phyloP scores from a whole-genome alignment of 768 basidiomycete species.

The Psilocybe cubensis region DNA sequence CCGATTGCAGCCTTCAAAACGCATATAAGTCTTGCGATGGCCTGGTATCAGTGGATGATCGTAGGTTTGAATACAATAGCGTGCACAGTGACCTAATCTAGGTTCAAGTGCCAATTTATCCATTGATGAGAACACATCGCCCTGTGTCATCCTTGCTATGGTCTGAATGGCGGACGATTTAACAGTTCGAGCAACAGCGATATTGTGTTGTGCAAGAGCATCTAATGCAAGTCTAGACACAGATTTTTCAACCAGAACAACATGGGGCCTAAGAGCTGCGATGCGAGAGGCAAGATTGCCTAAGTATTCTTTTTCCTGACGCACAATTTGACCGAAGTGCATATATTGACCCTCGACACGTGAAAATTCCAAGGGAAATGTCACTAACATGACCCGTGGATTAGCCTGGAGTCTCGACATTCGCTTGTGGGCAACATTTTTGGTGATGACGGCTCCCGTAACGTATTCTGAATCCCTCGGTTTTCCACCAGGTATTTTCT shows the following conservation, averaged over 20 bases:
- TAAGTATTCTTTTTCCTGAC: constrained; percentile 93
- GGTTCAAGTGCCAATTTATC: constrained; percentile 92
- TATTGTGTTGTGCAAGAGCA: constrained; percentile 79
- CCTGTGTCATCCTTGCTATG: constrained; percentile 93
- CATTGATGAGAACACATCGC: constrained; percentile 94
- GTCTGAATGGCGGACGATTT: constrained; percentile 87
- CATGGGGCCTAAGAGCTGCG: constrained; percentile 87
- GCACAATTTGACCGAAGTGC: constrained; percentile 87
- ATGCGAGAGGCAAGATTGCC: constrained; percentile 87
- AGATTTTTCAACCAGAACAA: constrained; percentile 89
- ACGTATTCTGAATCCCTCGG: constrained; percentile 96
- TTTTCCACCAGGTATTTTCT: constrained; percentile 94
- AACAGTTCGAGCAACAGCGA: constrained; percentile 89
- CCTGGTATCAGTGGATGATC: constrained; percentile 96
- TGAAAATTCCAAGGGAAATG: constrained; percentile 93
- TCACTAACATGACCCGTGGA: constrained; percentile 95
- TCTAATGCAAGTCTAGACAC: constrained; percentile 92
- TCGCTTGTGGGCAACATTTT: constrained; percentile 95
- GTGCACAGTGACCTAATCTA: constrained; percentile 83
- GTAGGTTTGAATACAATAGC: constrained; percentile 89
- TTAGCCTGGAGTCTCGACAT: constrained; percentile 85
- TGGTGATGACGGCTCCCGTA: constrained; percentile 95
- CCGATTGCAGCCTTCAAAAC: constrained; percentile 93
- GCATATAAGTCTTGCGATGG: constrained; percentile 93
- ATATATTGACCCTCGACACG: constrained; percentile 92